Evolutionary conservation across 1,284 basidiomycete genomes (phyloP).

Genomic region (Microbotryum silenes-acaulis): DNA sequence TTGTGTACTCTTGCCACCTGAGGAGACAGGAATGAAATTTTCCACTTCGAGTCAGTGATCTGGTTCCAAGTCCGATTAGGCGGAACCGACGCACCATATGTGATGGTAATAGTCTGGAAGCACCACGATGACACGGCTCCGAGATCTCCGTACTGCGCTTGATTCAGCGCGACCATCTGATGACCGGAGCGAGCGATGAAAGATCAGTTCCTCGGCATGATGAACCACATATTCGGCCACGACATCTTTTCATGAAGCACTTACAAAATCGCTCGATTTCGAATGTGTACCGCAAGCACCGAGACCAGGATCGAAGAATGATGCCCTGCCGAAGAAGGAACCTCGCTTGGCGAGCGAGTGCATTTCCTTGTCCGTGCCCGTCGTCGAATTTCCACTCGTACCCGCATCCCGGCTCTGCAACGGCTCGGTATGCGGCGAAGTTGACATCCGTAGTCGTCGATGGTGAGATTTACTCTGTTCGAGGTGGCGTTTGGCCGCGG

Average conservation of each 20-base stretch:
- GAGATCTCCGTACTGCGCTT: slow-evolving; percentile 26
- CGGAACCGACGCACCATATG: slow-evolving; percentile 41
- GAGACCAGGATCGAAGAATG: slow-evolving; percentile 23
- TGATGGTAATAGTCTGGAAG: slow-evolving; percentile 57
- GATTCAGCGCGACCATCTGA: slow-evolving; percentile 30
- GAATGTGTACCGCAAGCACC: slow-evolving; percentile 23
- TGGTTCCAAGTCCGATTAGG: neutral
- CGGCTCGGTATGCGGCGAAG: too few species aligned
- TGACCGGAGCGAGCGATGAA: neutral
- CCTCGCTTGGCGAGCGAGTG: slow-evolving; percentile 18
- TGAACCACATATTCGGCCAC: neutral
- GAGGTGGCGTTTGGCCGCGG: too few species aligned
- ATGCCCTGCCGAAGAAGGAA: slow-evolving; percentile 16
- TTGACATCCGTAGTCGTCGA: too few species aligned
- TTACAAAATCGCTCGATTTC: slow-evolving; percentile 13
- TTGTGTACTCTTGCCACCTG: slow-evolving; percentile 51
- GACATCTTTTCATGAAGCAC: neutral
- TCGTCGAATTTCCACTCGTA: neutral
- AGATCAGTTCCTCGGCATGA: neutral
- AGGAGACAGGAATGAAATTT: too few species aligned
- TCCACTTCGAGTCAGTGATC: too few species aligned
- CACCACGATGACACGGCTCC: slow-evolving; percentile 45
- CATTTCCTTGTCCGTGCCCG: neutral
- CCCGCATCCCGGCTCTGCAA: too few species aligned
- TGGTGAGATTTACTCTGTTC: too few species aligned